These are phyloP conservation scores for Entonaema liquescens DNA, from an alignment of 495 filamentous ascomycete species.

Conservation along the genomic window DNA sequence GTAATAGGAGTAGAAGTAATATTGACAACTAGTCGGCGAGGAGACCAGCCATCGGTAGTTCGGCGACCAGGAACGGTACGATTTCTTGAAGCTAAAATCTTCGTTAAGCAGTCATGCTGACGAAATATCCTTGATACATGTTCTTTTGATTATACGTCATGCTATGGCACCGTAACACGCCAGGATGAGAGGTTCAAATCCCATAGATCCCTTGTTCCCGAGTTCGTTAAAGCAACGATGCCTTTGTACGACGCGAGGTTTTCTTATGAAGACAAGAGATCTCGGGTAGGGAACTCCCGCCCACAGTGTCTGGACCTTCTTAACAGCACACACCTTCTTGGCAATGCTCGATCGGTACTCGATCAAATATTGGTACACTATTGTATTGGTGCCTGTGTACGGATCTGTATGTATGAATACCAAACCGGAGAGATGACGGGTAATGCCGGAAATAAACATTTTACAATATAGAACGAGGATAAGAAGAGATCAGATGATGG, in stretches of 20 bases:
- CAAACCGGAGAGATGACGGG: constrained; percentile 29
- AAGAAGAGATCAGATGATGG: constrained; percentile 34
- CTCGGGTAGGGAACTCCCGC: constrained; percentile 1
- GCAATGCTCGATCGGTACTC: constrained; percentile 24
- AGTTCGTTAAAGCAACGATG: constrained; percentile 8
- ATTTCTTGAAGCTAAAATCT: constrained; percentile 21
- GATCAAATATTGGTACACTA: background rate
- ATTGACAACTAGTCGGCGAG: constrained; percentile 38
- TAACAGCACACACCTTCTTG: constrained; percentile 36
- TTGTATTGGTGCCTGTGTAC: background rate
- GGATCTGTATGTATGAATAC: background rate
- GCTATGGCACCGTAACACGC: constrained; percentile 25
- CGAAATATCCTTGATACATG: constrained; percentile 33
- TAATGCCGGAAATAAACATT: constrained; percentile 34
- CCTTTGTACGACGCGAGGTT: constrained; percentile 15
- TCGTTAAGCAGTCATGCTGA: constrained; percentile 38
- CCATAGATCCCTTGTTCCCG: constrained; percentile 40
- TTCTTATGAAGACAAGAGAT: constrained; percentile 16
- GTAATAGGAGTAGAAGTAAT: constrained; percentile 33
- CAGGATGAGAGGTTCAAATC: constrained; percentile 31
- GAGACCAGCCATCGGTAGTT: constrained; percentile 42
- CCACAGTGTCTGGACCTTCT: constrained; percentile 12
- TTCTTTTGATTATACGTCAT: constrained; percentile 33
- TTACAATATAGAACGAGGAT: background rate
- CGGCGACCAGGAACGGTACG: constrained; percentile 31